Conservation (phyloP, 2,329 filamentous ascomycete genomes). For the Penicillium occitanis region DNA sequence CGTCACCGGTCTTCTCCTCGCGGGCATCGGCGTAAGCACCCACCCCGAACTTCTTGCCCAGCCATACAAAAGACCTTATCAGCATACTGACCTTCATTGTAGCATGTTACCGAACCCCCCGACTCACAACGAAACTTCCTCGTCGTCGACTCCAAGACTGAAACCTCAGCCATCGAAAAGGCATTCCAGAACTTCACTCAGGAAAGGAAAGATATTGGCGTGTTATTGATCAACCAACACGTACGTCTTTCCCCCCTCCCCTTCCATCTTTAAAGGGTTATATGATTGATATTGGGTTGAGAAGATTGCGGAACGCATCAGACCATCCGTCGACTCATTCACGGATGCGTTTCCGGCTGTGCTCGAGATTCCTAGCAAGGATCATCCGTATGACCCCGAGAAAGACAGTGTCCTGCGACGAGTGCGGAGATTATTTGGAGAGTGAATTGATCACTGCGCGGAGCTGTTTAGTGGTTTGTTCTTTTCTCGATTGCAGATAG, state of each 20-base stretch:
- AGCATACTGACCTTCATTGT: background rate
- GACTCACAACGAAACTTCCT: constrained; percentile 97
- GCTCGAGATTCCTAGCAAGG: constrained; percentile 96
- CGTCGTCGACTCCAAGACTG: constrained; percentile 91
- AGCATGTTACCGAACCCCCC: constrained; percentile 89
- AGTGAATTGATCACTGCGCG: constrained; percentile 32
- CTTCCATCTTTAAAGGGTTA: background rate
- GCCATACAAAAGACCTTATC: background rate
- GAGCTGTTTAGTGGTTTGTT: background rate
- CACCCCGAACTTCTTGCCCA: background rate
- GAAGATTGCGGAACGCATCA: constrained; percentile 90
- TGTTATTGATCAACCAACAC: constrained; percentile 96
- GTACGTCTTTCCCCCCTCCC: constrained; percentile 48
- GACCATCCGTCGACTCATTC: constrained; percentile 85
- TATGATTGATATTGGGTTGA: background rate
- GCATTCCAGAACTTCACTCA: constrained; percentile 87
- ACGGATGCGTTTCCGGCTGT: constrained; percentile 94
- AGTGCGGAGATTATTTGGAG: constrained; percentile 71
- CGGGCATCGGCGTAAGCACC: constrained; percentile 80
- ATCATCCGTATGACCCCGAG: constrained; percentile 97
- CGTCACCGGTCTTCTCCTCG: constrained; percentile 90
- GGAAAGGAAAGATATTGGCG: constrained; percentile 93
- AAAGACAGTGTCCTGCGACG: constrained; percentile 96
- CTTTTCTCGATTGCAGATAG: background rate
- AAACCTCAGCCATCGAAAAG: constrained; percentile 80